phyloP scores from a whole-genome alignment of 306 rosid genomes.

The Clitoria ternatea region DNA sequence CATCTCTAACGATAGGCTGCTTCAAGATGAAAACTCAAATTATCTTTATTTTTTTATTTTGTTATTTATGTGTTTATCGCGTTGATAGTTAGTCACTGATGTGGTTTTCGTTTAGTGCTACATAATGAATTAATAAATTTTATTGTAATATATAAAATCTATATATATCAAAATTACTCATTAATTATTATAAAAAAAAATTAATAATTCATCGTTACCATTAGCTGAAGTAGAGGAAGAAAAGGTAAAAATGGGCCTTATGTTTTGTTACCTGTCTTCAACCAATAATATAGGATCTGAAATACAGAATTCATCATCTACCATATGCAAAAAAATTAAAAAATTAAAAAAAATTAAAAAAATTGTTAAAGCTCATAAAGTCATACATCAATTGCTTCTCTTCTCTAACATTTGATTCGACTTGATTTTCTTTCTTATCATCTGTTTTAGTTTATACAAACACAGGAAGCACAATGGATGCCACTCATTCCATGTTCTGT shows the following conservation, averaged over 20 bases:
- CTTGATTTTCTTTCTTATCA: too few relatives aligned
- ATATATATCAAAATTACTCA: background rate
- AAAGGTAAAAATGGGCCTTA: constrained; percentile 24
- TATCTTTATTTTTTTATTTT: background rate
- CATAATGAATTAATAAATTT: background rate
- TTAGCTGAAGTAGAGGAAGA: constrained; percentile 24
- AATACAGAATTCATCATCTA: background rate
- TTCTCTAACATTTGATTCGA: constrained; percentile 10
- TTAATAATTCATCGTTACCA: constrained; percentile 1
- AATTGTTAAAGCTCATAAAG: background rate
- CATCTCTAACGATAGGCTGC: too few relatives aligned
- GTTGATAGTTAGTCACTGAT: background rate
- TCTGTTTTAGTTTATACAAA: background rate
- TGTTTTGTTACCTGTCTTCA: constrained; percentile 20
- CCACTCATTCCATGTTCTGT: constrained; percentile 65
- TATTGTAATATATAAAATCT: background rate
- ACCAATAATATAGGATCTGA: constrained; percentile 44
- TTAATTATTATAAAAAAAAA: constrained; percentile 6
- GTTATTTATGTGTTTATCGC: background rate
- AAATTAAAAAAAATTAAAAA: too few relatives aligned
- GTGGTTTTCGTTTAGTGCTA: background rate
- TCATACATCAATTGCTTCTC: background rate
- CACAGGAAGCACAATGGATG: constrained; percentile 55
- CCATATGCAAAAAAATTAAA: background rate
- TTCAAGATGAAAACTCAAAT: background rate